Evolutionary conservation across 208 protist species (phyloP).

Genomic region (Zelonia costaricensis): DNA sequence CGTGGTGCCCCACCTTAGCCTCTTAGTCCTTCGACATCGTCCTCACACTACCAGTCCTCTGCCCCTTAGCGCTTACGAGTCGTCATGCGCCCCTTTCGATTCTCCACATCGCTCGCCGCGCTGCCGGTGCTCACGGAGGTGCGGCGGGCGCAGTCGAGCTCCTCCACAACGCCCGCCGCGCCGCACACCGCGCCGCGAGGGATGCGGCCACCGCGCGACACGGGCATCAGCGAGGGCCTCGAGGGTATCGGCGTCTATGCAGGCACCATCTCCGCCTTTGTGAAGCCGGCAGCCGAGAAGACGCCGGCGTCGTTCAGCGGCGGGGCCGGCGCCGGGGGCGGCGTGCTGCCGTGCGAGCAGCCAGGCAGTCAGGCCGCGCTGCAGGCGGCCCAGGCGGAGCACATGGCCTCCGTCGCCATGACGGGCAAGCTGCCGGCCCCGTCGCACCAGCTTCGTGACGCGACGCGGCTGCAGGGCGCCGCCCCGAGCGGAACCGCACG

Average conservation of each 20-base stretch:
- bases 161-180: slow-evolving; percentile 3
- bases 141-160: background rate
- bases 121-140: too few relatives aligned
- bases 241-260: slow-evolving; percentile 72
- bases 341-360: slow-evolving; percentile 64
- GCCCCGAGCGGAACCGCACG: background rate
- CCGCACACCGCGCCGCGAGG: slow-evolving; percentile 14
- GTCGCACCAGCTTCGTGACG: background rate
- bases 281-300: slow-evolving; percentile 59
- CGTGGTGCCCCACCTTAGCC: too few relatives aligned
- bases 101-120: too few relatives aligned
- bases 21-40: too few relatives aligned
- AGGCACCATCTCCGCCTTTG: slow-evolving; percentile 83
- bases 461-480: background rate
- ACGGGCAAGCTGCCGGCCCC: slow-evolving; percentile 69
- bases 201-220: slow-evolving; percentile 40
- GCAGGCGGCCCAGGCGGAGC: slow-evolving; percentile 51
- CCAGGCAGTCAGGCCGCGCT: slow-evolving; percentile 36
- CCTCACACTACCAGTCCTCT: too few relatives aligned
- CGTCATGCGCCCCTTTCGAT: too few relatives aligned
- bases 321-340: slow-evolving; percentile 5
- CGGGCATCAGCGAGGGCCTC: slow-evolving; percentile 63
- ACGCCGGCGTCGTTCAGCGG: slow-evolving; percentile 10
- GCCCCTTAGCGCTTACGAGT: too few relatives aligned
- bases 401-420: slow-evolving; percentile 62